phyloP scores from a whole-genome alignment of 495 filamentous ascomycete species.

The Aspergillus campestris region DNA sequence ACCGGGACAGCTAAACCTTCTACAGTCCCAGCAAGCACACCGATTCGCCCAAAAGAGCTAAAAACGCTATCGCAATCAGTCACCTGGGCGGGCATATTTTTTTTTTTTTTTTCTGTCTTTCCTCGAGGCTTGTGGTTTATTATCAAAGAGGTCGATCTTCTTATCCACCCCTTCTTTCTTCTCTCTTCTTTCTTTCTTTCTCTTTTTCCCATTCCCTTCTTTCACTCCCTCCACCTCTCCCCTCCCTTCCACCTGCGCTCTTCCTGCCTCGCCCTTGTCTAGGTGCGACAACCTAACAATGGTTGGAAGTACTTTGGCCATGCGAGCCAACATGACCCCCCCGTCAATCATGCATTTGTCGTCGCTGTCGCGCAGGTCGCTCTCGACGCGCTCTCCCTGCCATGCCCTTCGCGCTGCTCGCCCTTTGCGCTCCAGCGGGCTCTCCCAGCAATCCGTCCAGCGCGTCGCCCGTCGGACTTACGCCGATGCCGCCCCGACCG shows the following conservation, averaged over 20 bases:
- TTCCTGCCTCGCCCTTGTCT: conserved; percentile 6
- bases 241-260: conserved; percentile 9
- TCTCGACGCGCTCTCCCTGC: conserved; percentile 18
- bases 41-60: conserved; percentile 39
- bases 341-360: conserved; percentile 32
- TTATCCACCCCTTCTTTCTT: not conserved
- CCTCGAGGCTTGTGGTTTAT: not conserved
- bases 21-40: conserved; percentile 16
- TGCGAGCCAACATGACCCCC: conserved; percentile 27
- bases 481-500: conserved; percentile 31
- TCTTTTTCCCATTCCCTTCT: conserved; percentile 9
- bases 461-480: conserved; percentile 31
- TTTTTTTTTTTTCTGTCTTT: conserved; percentile 9
- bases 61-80: conserved; percentile 8
- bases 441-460: conserved; percentile 21
- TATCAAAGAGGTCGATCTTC: conserved; percentile 2
- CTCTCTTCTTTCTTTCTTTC: conserved; percentile 1
- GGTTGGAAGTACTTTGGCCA: conserved; percentile 35
- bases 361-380: conserved; percentile 34
- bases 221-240: conserved; percentile 6
- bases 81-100: conserved; percentile 18
- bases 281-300: conserved; percentile 20
- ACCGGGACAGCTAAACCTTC: too few species aligned
- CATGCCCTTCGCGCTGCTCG: conserved; percentile 15
- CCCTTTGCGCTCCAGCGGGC: conserved; percentile 16